Evolutionary conservation across 805 yeast genomes (phyloP), one percentile per base, ranked within the genome.

Genomic region (Spathaspora girioi): DNA sequence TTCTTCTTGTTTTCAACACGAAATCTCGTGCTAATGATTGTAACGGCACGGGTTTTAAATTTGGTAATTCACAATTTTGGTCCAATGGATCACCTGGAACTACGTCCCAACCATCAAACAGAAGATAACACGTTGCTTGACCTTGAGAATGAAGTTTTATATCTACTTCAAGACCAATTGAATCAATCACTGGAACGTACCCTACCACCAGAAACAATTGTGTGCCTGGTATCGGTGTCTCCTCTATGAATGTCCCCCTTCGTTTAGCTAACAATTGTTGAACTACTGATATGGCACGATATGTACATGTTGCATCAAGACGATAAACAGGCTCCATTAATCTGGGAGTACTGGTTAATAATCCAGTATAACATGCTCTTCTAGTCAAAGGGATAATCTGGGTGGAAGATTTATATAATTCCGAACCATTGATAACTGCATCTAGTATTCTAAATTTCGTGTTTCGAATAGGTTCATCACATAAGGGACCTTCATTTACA

Each of bases 51-150:
- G 97, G 89, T 57, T 82, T 83, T 63, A 93, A 73, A 42, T 84
- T 77, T 5, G 91, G 90, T 40, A 90, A 77, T 46, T 68, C 70
- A 15, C 81, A 79, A 31, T 81, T 78, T 19, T 71, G 69, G 64
- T 93, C 96, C 59, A 93, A 62, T 8, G 97, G 98, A 69, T 93
- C 90, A 0, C 99, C 99, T 1, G 97, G 96, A 0, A 89, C 96
- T 2, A 74, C 66, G 18, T 80, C 78, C 96, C 97, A 94, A 51
- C 76, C 78, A 50, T 77, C 77, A 66, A 89, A 89, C 46, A 78
- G 78, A 54, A 86, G 63, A 45, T 81, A 81, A 45, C 90, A 81
- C 75, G 82, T 76, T 0, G 94, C 92, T 59, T 81, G 86, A 4
- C 97, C 97, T 55, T 82, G 84, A 0, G 96, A 83, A 11, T 84